Conservation (phyloP, 1,139 yeast species). For the Zhuliangozyma parablackwelliae region DNA sequence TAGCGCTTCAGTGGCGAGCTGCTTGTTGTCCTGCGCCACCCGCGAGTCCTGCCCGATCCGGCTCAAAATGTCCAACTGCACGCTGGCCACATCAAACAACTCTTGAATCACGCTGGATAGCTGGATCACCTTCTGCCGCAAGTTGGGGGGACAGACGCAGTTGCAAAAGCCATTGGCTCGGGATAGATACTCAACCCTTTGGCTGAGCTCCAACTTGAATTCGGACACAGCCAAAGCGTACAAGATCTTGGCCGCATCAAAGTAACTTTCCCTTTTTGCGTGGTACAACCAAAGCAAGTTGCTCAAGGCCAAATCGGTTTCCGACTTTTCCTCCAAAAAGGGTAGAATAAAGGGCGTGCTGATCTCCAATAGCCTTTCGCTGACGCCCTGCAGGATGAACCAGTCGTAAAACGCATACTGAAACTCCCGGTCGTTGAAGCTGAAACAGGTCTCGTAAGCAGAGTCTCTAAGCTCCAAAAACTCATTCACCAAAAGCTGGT, state of each 20-base stretch:
- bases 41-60: conserved; percentile 58
- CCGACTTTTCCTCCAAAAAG: conserved; percentile 72
- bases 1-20: conserved; percentile 49
- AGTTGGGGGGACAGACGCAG: conserved; percentile 73
- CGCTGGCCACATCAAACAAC: conserved; percentile 78
- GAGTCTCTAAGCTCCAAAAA: conserved; percentile 61
- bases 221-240: conserved; percentile 71
- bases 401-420: conserved; percentile 92
- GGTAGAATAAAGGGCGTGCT: conserved; percentile 78
- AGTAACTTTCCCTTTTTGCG: conserved; percentile 75
- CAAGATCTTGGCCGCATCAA: conserved; percentile 78
- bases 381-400: conserved; percentile 75
- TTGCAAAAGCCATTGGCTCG: conserved; percentile 93
- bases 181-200: conserved; percentile 82
- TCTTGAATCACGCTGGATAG: conserved; percentile 71
- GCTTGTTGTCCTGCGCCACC: conserved; percentile 43
- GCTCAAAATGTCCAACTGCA: conserved; percentile 76
- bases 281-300: conserved; percentile 86
- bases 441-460: conserved; percentile 71
- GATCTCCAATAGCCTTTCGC: conserved; percentile 72
- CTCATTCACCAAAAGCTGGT: conserved; percentile 47
- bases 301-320: conserved; percentile 65
- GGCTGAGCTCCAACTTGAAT: conserved; percentile 61
- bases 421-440: conserved; percentile 72
- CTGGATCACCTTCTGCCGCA: conserved; percentile 72